Evolutionary conservation across 1,284 basidiomycete species (phyloP).

Genomic region (Tilletia setariae): DNA sequence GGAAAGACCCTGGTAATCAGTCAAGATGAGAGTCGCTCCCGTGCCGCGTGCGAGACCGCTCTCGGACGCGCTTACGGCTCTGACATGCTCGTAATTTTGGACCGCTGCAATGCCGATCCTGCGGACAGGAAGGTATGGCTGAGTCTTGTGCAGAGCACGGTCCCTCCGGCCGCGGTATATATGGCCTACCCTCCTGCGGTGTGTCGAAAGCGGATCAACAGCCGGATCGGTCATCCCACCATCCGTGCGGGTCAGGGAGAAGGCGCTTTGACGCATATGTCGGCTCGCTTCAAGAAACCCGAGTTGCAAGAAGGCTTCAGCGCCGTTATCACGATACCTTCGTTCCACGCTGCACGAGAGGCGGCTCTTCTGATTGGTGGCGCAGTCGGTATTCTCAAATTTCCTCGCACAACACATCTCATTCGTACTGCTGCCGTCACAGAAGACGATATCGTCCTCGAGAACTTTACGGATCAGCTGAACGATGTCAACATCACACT

Average conservation of each 20-base stretch:
- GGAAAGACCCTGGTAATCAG: constrained; percentile 57
- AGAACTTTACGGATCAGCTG: constrained; percentile 20
- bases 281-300: constrained; percentile 58
- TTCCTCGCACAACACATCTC: constrained; percentile 65
- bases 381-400: constrained; percentile 58
- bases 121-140: constrained; percentile 11
- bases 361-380: constrained; percentile 60
- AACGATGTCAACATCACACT: constrained; percentile 52
- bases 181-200: constrained; percentile 62
- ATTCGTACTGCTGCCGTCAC: constrained; percentile 63
- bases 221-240: constrained; percentile 63
- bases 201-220: constrained; percentile 62
- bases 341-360: constrained; percentile 61
- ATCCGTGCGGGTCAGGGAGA: constrained; percentile 62
- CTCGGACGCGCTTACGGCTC: neutral
- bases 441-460: constrained; percentile 59
- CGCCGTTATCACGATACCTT: constrained; percentile 59
- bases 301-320: constrained; percentile 61
- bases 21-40: constrained; percentile 62
- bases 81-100: constrained; percentile 17
- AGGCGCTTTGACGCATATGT: constrained; percentile 60
- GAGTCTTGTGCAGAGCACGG: neutral
- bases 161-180: constrained; percentile 60
- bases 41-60: constrained; percentile 59
- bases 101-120: constrained; percentile 11